Evolutionary conservation across 2,329 filamentous ascomycete species (phyloP).

Genomic region (Elsinoe fawcettii): DNA sequence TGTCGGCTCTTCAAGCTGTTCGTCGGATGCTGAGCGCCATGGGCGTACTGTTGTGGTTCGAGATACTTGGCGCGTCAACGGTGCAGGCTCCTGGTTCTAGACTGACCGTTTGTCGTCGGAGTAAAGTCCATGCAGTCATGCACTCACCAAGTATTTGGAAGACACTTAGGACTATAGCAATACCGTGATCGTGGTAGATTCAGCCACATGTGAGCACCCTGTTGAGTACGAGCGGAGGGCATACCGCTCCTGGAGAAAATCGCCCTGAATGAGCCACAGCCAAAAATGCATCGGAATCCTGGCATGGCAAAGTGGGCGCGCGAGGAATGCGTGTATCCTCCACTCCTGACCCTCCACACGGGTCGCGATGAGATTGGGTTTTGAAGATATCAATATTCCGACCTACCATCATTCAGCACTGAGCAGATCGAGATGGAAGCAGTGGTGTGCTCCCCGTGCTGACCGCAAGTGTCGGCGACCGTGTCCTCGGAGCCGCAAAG

Average conservation of each 20-base stretch:
- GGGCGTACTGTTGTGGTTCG: not conserved
- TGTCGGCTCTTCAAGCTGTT: not conserved
- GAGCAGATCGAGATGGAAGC: not conserved
- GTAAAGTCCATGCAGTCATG: not conserved
- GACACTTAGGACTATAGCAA: no score
- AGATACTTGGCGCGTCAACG: not conserved
- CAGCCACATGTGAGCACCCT: not conserved
- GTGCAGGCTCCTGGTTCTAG: not conserved
- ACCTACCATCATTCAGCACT: not conserved
- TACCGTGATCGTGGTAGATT: no score
- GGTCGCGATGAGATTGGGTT: conserved; percentile 1
- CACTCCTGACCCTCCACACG: not conserved
- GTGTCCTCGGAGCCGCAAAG: not conserved
- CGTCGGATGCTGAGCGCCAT: not conserved
- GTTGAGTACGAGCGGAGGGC: not conserved
- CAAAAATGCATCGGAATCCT: not conserved
- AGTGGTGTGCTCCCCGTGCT: not conserved
- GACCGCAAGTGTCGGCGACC: not conserved
- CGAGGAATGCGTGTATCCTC: not conserved
- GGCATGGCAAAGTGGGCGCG: conserved; percentile 4
- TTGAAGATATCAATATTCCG: not conserved
- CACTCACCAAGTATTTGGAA: not conserved
- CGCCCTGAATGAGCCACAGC: not conserved
- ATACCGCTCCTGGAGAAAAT: not conserved
- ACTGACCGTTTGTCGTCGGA: not conserved